Evolutionary conservation across 2,329 filamentous ascomycete species (phyloP).

Genomic region (Diaporthe batatas): DNA sequence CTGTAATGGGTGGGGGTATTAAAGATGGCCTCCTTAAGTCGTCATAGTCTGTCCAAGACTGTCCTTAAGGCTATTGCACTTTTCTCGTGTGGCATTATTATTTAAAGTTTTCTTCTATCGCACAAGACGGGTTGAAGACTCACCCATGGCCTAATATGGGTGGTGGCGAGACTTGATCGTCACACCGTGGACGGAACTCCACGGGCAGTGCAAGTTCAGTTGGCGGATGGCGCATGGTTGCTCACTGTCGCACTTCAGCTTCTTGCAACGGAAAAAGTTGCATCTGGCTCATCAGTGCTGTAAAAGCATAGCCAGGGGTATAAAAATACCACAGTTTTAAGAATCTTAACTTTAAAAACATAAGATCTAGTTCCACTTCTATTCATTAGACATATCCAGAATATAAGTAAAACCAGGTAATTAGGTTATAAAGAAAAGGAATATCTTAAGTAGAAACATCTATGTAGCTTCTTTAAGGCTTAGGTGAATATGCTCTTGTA

Average conservation of each 20-base stretch:
- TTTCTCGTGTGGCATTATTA: not conserved
- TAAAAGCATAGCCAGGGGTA: too few relatives aligned
- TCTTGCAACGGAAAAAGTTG: constrained; percentile 50
- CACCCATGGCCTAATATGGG: not conserved
- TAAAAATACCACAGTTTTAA: too few relatives aligned
- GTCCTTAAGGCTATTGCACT: constrained; percentile 28
- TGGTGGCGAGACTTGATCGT: constrained; percentile 39
- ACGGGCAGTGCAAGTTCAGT: constrained; percentile 49
- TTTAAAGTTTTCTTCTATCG: not conserved
- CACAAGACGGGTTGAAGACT: not conserved
- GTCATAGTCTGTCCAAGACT: constrained; percentile 46
- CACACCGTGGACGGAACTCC: constrained; percentile 47
- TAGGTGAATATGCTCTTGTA: not conserved
- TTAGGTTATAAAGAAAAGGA: too few relatives aligned
- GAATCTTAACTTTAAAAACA: too few relatives aligned
- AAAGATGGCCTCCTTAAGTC: constrained; percentile 49
- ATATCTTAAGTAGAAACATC: too few relatives aligned
- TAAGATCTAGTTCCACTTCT: too few relatives aligned
- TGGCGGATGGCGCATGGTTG: constrained; percentile 49
- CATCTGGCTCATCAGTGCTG: too few relatives aligned
- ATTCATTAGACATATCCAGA: too few relatives aligned
- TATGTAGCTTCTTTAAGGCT: too few relatives aligned
- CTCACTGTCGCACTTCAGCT: constrained; percentile 51
- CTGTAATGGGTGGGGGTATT: not conserved
- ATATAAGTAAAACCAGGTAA: too few relatives aligned